Evolutionary conservation across 495 filamentous ascomycete genomes (phyloP).

Genomic region (Copromyces sp.): DNA sequence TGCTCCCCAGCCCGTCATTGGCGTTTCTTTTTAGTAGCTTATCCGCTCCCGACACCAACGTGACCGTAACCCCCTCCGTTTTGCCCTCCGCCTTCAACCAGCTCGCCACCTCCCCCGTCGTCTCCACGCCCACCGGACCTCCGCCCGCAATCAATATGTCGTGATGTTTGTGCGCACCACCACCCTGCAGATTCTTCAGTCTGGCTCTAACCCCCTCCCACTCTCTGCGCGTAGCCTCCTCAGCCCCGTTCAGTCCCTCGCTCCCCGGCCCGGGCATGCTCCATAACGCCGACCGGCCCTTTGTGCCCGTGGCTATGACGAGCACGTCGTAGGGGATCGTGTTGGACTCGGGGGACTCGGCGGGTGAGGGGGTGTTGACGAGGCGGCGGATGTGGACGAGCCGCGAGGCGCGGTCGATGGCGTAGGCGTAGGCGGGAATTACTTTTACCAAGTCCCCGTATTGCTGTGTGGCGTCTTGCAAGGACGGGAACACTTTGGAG

Average conservation of each 20-base stretch:
- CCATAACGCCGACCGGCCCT: background rate
- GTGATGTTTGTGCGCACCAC: background rate
- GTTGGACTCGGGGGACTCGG: background rate
- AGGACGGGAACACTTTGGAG: constrained; percentile 12
- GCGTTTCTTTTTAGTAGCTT: background rate
- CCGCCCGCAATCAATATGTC: constrained; percentile 1
- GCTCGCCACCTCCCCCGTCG: background rate
- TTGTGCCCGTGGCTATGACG: constrained; percentile 5
- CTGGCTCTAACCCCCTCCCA: background rate
- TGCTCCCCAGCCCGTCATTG: background rate
- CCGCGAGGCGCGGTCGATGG: background rate
- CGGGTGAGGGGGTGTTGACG: background rate
- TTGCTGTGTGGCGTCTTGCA: background rate
- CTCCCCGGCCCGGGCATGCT: background rate
- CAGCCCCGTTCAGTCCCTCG: background rate
- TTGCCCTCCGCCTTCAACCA: background rate
- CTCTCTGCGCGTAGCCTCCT: background rate
- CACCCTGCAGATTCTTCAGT: background rate
- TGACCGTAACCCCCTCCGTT: background rate
- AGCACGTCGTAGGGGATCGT: background rate
- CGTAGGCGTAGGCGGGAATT: background rate
- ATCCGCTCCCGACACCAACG: background rate
- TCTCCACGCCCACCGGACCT: constrained; percentile 4
- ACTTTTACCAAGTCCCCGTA: background rate
- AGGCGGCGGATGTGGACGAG: background rate